Conservation (phyloP, 2,329 filamentous ascomycete species). For the Tolypocladium paradoxum region DNA sequence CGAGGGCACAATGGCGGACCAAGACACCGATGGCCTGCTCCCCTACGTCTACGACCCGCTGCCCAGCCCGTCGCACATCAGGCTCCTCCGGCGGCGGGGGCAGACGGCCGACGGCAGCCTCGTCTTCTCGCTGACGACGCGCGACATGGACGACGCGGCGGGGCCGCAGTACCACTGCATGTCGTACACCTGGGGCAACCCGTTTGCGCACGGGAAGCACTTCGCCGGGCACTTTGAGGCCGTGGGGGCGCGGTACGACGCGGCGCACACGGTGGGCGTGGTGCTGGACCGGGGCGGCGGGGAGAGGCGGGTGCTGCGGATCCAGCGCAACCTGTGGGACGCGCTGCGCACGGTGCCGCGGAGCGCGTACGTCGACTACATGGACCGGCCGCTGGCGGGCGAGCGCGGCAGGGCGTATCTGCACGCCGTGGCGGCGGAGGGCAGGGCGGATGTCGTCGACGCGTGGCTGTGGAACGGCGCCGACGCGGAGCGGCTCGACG, state of each 20-base stretch:
- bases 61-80: slow-evolving; percentile 4
- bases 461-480: slow-evolving; percentile 7
- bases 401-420: slow-evolving; percentile 5
- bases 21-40: background rate
- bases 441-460: slow-evolving; percentile 1
- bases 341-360: slow-evolving; percentile 8
- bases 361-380: slow-evolving; percentile 4
- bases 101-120: slow-evolving; percentile 6
- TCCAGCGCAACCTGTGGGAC: slow-evolving; percentile 12
- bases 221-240: slow-evolving; percentile 8
- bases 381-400: slow-evolving; percentile 2
- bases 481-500: slow-evolving; percentile 5
- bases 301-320: slow-evolving; percentile 2
- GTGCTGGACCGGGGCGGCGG: slow-evolving; percentile 5
- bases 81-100: slow-evolving; percentile 6
- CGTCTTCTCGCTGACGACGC: slow-evolving; percentile 8
- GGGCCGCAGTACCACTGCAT: slow-evolving; percentile 10
- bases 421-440: slow-evolving; percentile 5
- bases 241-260: slow-evolving; percentile 4
- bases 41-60: slow-evolving; percentile 4
- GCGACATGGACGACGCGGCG: slow-evolving; percentile 5
- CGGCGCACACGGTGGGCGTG: slow-evolving; percentile 6
- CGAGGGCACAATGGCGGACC: background rate
- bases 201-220: slow-evolving; percentile 10
- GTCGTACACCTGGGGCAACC: slow-evolving; percentile 16